Percentiles rank a stretch among this genome's conserved stretches.
phyloP scores from a whole-genome alignment of 805 yeast species.

The Kuraishia piskuri region DNA sequence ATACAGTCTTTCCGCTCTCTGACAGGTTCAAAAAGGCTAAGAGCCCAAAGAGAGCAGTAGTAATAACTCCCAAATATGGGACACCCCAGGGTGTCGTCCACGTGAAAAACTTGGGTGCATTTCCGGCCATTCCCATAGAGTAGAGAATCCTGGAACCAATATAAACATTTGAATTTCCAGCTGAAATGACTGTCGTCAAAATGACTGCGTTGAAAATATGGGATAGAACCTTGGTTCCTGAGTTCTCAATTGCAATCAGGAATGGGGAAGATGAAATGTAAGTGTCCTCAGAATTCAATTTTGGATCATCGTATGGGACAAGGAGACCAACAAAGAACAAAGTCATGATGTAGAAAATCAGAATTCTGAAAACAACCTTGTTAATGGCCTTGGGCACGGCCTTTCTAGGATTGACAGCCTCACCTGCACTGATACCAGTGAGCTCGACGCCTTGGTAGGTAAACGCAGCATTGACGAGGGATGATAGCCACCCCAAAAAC shows the following conservation, averaged over 20 bases:
- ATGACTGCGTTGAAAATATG: constrained; percentile 68
- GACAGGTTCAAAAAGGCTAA: constrained; percentile 54
- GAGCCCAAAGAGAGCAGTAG: constrained; percentile 54
- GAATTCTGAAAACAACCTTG: constrained; percentile 58
- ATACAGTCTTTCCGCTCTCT: constrained; percentile 45
- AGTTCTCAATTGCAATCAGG: constrained; percentile 59
- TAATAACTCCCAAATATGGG: constrained; percentile 47
- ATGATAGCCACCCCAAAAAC: constrained; percentile 62
- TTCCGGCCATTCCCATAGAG: constrained; percentile 50
- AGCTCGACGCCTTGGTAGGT: constrained; percentile 76
- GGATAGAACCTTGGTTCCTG: constrained; percentile 60
- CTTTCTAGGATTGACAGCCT: constrained; percentile 58
- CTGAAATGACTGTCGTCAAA: constrained; percentile 59
- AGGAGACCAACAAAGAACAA: constrained; percentile 62
- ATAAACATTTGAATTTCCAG: constrained; percentile 70
- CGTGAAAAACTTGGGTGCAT: constrained; percentile 47
- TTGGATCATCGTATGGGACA: constrained; percentile 61
- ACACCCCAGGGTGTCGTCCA: constrained; percentile 49
- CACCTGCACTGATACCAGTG: constrained; percentile 72
- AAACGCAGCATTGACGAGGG: constrained; percentile 68
- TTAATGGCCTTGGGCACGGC: constrained; percentile 66
- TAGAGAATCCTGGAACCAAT: constrained; percentile 62
- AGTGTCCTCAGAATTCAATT: constrained; percentile 25
- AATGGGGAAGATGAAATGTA: constrained; percentile 60
- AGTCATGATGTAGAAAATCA: constrained; percentile 56